Conservation (phyloP, 163 green algal genomes). For the Smithsoniella earleae region DNA sequence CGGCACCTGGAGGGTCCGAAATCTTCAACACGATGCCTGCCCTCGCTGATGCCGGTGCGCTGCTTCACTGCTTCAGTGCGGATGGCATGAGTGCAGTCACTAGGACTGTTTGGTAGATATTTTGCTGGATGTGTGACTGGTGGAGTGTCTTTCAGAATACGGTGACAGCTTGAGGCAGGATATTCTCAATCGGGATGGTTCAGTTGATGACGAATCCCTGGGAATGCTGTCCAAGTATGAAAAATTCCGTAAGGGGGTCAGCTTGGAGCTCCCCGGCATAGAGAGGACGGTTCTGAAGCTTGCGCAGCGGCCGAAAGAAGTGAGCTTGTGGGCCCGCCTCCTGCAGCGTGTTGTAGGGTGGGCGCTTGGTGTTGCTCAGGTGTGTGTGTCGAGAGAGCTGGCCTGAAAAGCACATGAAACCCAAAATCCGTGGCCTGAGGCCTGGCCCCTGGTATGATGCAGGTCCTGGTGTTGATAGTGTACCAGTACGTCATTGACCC, state of each 20-base stretch:
- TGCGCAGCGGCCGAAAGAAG: neutral
- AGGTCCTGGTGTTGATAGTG: conserved; percentile 55
- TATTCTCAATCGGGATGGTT: neutral
- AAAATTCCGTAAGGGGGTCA: neutral
- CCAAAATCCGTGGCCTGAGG: neutral
- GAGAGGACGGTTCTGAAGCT: conserved; percentile 27
- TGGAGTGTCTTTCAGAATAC: conserved; percentile 18
- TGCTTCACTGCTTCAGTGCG: neutral
- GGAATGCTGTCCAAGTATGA: neutral
- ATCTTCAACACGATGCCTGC: conserved; percentile 13
- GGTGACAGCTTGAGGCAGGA: conserved; percentile 28
- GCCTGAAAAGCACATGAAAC: neutral
- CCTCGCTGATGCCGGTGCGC: conserved; percentile 5
- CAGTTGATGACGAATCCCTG: neutral
- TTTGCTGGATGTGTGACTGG: too few relatives aligned
- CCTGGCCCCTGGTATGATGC: conserved; percentile 44
- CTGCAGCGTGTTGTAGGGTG: conserved; percentile 41
- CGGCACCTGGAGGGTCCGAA: neutral
- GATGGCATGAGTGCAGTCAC: too few relatives aligned
- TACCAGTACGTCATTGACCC: conserved; percentile 82
- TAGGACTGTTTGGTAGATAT: too few relatives aligned
- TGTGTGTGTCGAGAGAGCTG: too few relatives aligned
- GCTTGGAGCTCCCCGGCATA: conserved; percentile 1
- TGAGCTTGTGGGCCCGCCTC: conserved; percentile 12
- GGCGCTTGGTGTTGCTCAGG: conserved; percentile 10